Conservation (phyloP, 2,329 filamentous ascomycete genomes). For the Arachnomyces sp. region DNA sequence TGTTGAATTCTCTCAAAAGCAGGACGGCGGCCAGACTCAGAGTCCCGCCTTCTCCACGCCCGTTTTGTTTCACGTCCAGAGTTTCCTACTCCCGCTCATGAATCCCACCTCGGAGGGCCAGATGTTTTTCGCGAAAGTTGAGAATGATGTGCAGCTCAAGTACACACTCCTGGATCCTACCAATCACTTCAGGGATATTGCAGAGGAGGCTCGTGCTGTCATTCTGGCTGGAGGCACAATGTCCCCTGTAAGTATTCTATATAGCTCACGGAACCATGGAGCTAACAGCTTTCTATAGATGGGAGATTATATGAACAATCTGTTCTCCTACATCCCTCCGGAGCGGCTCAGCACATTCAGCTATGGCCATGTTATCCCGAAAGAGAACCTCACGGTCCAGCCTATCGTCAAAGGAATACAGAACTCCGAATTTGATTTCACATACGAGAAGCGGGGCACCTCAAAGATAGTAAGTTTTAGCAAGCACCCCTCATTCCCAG, state of each 20-base stretch:
- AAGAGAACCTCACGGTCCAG: constrained; percentile 70
- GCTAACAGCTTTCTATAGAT: constrained; percentile 42
- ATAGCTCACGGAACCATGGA: constrained; percentile 2
- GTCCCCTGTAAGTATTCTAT: constrained; percentile 56
- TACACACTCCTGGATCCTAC: constrained; percentile 89
- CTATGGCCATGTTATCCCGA: constrained; percentile 88
- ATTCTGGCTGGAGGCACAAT: constrained; percentile 93
- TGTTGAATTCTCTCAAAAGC: constrained; percentile 52
- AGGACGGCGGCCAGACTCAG: constrained; percentile 26
- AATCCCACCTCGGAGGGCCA: constrained; percentile 66
- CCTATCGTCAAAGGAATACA: constrained; percentile 49
- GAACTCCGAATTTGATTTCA: constrained; percentile 68
- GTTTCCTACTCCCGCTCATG: constrained; percentile 70
- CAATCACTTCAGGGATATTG: constrained; percentile 81
- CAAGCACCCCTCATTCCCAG: not conserved
- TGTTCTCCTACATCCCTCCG: constrained; percentile 66
- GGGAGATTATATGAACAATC: constrained; percentile 74
- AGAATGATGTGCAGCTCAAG: constrained; percentile 53
- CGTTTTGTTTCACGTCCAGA: constrained; percentile 54
- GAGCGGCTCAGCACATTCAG: constrained; percentile 69
- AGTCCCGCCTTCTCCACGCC: constrained; percentile 35
- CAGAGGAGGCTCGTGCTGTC: constrained; percentile 73
- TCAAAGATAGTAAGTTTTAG: constrained; percentile 45
- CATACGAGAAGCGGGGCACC: constrained; percentile 67
- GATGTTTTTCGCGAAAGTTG: constrained; percentile 47